Evolutionary conservation across 192 early-diverging fungal species (phyloP).

Genomic region (Linnemannia exigua): DNA sequence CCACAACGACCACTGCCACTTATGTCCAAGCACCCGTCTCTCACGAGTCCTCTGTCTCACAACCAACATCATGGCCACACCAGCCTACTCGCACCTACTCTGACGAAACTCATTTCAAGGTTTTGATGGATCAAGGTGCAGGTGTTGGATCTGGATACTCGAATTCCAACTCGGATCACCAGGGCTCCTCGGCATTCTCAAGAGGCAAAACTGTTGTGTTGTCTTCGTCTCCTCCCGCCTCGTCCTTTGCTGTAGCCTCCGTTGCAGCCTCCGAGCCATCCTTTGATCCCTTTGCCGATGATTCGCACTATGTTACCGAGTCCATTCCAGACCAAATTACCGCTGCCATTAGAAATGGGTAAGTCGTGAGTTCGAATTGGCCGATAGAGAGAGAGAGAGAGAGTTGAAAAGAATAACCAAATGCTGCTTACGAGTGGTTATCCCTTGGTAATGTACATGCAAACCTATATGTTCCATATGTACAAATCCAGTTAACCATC

Average conservation of each 20-base stretch:
- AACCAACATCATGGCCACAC: neutral
- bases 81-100: neutral
- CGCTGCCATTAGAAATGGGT: slow-evolving; percentile 2
- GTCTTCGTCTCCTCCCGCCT: neutral
- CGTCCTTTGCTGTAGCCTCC: neutral
- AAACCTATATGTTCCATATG: too few relatives aligned
- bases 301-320: neutral
- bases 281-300: slow-evolving; percentile 10
- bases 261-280: neutral
- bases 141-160: neutral
- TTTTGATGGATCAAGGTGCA: neutral
- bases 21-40: neutral
- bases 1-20: neutral
- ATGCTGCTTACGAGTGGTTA: neutral
- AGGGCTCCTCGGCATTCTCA: neutral
- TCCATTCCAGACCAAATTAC: neutral
- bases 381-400: neutral
- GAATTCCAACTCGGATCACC: neutral
- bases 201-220: neutral
- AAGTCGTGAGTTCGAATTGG: neutral
- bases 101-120: neutral
- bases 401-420: too few relatives aligned
- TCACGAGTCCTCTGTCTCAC: neutral
- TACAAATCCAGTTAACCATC: neutral
- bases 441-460: too few relatives aligned